Conservation (phyloP, 495 filamentous ascomycete species). For the Aspergillus indologenus region DNA sequence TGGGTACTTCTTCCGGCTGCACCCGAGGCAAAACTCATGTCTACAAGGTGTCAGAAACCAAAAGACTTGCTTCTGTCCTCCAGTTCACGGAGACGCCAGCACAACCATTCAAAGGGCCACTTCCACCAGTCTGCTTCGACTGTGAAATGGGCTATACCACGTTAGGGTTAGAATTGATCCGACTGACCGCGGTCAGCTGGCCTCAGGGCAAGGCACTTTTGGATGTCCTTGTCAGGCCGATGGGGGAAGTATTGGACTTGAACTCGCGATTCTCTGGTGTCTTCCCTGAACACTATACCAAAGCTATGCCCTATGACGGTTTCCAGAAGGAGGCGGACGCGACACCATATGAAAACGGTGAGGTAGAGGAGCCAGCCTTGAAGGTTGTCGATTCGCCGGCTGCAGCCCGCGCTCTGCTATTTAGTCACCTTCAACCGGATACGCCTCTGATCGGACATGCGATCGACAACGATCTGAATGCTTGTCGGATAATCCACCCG, state of each 20-base stretch:
- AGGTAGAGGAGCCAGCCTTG: conserved; percentile 38
- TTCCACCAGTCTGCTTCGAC: conserved; percentile 71
- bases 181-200: conserved; percentile 84
- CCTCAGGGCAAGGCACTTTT: conserved; percentile 69
- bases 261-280: conserved; percentile 90
- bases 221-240: conserved; percentile 81
- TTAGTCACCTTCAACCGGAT: conserved; percentile 62
- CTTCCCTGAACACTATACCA: conserved; percentile 65
- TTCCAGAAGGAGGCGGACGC: conserved; percentile 13
- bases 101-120: conserved; percentile 42
- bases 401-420: conserved; percentile 69
- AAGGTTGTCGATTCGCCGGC: conserved; percentile 67
- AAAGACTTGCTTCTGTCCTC: conserved; percentile 70
- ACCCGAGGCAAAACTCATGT: conserved; percentile 68
- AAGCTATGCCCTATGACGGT: conserved; percentile 59
- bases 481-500: conserved; percentile 76
- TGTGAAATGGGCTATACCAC: conserved; percentile 98
- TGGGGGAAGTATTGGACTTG: conserved; percentile 81
- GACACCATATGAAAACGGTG: conserved; percentile 13
- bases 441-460: conserved; percentile 91
- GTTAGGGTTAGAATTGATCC: conserved; percentile 79
- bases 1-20: conserved; percentile 73
- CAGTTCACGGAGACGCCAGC: conserved; percentile 76
- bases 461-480: conserved; percentile 91
- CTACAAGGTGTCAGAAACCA: conserved; percentile 76